Evolutionary conservation across 2,329 filamentous ascomycete genomes (phyloP).

Genomic region (Colletotrichum noveboracense): DNA sequence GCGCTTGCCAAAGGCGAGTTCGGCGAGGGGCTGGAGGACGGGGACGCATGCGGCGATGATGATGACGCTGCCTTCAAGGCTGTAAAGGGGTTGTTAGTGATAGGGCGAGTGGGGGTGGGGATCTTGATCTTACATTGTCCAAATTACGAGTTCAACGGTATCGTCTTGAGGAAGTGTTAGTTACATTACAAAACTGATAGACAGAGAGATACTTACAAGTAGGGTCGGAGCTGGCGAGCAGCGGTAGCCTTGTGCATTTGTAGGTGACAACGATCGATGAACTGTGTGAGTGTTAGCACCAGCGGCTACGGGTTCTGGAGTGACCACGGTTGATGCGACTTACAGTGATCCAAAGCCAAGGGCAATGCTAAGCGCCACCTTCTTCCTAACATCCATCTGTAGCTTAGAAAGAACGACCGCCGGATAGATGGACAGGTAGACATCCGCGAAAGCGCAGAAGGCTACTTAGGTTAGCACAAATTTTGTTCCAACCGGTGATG

Average conservation of each 20-base stretch:
- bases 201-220: constrained; percentile 18
- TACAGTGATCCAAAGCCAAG: constrained; percentile 44
- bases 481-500: not conserved
- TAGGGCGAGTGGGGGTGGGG: accelerated
- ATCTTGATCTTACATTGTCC: constrained; percentile 43
- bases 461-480: constrained; percentile 18
- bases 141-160: constrained; percentile 47
- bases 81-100: not conserved
- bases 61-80: constrained; percentile 36
- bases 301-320: not conserved
- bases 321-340: not conserved
- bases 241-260: constrained; percentile 40
- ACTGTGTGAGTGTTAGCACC: constrained; percentile 6
- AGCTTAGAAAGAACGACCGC: constrained; percentile 39
- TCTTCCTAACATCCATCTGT: constrained; percentile 43
- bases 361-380: constrained; percentile 40
- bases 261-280: constrained; percentile 31
- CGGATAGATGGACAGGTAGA: constrained; percentile 48
- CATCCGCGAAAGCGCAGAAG: constrained; percentile 39
- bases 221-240: constrained; percentile 27
- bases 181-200: no score
- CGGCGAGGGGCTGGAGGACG: constrained; percentile 34
- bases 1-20: constrained; percentile 2
- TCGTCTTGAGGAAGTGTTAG: constrained; percentile 25
- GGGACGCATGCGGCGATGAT: constrained; percentile 40